phyloP scores from a whole-genome alignment of 768 basidiomycete genomes.

The Suillus hirtellus region DNA sequence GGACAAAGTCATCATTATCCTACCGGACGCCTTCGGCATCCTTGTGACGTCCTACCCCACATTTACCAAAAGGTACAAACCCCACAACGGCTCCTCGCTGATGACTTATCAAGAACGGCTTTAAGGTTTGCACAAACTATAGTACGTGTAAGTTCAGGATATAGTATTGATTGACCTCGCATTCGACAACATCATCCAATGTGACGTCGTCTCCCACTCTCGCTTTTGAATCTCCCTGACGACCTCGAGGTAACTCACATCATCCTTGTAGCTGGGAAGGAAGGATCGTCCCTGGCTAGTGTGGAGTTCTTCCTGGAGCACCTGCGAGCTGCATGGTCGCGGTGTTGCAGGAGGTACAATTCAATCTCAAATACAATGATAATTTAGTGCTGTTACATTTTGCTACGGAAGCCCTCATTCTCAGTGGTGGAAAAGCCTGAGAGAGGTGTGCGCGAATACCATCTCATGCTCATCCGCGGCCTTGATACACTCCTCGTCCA shows the following conservation, averaged over 20 bases:
- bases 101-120: conserved; percentile 42
- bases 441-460: conserved; percentile 85
- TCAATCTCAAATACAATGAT: conserved; percentile 14
- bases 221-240: conserved; percentile 53
- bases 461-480: conserved; percentile 92
- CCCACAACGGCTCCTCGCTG: conserved; percentile 30
- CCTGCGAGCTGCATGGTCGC: conserved; percentile 16
- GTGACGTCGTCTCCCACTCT: conserved; percentile 55
- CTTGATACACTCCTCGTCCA: conserved; percentile 96
- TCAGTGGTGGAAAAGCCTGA: conserved; percentile 91
- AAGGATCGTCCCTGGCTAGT: conserved; percentile 58
- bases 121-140: conserved; percentile 23
- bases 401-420: neutral
- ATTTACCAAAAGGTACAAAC: neutral
- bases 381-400: neutral
- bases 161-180: conserved; percentile 46
- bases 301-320: conserved; percentile 54
- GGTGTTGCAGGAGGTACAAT: too few relatives aligned
- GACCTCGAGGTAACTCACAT: conserved; percentile 56
- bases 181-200: conserved; percentile 52
- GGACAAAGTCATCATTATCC: conserved; percentile 52
- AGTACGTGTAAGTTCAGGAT: neutral
- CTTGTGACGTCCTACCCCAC: neutral
- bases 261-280: conserved; percentile 43
- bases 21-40: conserved; percentile 52